A percentile compares a stretch with the other conserved stretches of the same genome.
Conservation (phyloP, 2,329 filamentous ascomycete species). For the Aspergillus floridensis region DNA sequence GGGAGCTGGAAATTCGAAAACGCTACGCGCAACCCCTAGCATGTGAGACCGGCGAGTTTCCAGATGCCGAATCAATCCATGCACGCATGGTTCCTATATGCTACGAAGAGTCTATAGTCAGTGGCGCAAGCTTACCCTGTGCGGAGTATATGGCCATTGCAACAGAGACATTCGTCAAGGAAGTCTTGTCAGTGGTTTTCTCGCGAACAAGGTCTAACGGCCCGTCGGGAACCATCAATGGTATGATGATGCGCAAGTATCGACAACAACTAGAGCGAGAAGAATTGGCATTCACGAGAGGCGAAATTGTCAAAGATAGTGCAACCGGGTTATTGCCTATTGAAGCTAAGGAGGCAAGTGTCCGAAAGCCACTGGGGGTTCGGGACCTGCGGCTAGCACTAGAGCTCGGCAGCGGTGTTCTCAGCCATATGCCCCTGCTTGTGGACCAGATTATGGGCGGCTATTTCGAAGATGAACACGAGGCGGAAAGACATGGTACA, state of each 20-base stretch:
- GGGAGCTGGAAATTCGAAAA: slow-evolving; percentile 64
- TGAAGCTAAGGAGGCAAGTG: slow-evolving; percentile 72
- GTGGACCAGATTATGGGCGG: slow-evolving; percentile 66
- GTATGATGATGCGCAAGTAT: slow-evolving; percentile 78
- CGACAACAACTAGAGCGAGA: slow-evolving; percentile 71
- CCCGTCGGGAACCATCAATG: slow-evolving; percentile 62
- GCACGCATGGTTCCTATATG: slow-evolving; percentile 63
- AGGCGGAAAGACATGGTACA: slow-evolving; percentile 45
- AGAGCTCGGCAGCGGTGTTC: slow-evolving; percentile 70
- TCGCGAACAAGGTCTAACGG: slow-evolving; percentile 56
- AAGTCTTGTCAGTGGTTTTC: slow-evolving; percentile 56
- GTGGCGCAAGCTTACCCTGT: slow-evolving; percentile 52
- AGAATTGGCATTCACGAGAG: slow-evolving; percentile 69
- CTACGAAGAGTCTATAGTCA: slow-evolving; percentile 61
- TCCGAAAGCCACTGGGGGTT: slow-evolving; percentile 70
- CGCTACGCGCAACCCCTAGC: slow-evolving; percentile 62
- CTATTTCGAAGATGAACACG: slow-evolving; percentile 74
- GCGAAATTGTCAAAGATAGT: slow-evolving; percentile 71
- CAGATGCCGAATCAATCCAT: slow-evolving; percentile 56
- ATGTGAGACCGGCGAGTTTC: slow-evolving; percentile 62
- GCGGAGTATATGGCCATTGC: slow-evolving; percentile 61
- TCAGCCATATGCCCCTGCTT: slow-evolving; percentile 75
- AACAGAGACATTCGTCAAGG: slow-evolving; percentile 63
- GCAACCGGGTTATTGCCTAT: slow-evolving; percentile 71
- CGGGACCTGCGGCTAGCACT: slow-evolving; percentile 75